These are phyloP conservation scores for Xylaria longipes DNA, from an alignment of 495 filamentous ascomycete species.

Conservation along the genomic window DNA sequence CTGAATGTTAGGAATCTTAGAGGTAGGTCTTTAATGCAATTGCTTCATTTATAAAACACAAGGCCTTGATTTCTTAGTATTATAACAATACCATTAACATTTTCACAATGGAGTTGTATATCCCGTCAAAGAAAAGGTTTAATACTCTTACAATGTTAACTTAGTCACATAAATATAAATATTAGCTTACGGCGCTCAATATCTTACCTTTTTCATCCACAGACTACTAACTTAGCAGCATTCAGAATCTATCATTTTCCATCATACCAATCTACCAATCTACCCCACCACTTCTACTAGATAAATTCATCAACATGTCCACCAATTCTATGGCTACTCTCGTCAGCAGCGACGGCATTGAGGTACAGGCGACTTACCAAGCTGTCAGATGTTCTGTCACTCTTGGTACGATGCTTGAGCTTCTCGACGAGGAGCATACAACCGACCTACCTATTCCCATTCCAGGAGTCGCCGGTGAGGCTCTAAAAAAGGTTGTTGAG, in stretches of 20 bases:
- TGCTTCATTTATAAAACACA: not conserved
- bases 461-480: not conserved
- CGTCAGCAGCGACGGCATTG: not conserved
- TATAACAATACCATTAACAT: not conserved
- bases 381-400: not conserved
- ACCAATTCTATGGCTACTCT: conserved; percentile 3
- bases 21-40: no score
- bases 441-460: not conserved
- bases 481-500: not conserved
- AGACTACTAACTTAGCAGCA: not conserved
- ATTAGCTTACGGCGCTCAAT: not conserved
- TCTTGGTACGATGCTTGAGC: not conserved
- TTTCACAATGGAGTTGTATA: not conserved
- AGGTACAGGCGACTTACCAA: conserved; percentile 1
- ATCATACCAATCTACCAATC: not conserved
- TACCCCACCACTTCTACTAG: not conserved
- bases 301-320: conserved; percentile 7
- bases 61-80: not conserved
- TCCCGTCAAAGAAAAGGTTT: not conserved
- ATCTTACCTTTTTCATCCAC: not conserved
- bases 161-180: not conserved
- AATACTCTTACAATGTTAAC: not conserved
- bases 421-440: not conserved
- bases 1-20: no score
- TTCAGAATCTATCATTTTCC: not conserved